These are phyloP conservation scores for Ganoderma lingzhi DNA, from an alignment of 1,284 basidiomycete species.

Conservation along the genomic window DNA sequence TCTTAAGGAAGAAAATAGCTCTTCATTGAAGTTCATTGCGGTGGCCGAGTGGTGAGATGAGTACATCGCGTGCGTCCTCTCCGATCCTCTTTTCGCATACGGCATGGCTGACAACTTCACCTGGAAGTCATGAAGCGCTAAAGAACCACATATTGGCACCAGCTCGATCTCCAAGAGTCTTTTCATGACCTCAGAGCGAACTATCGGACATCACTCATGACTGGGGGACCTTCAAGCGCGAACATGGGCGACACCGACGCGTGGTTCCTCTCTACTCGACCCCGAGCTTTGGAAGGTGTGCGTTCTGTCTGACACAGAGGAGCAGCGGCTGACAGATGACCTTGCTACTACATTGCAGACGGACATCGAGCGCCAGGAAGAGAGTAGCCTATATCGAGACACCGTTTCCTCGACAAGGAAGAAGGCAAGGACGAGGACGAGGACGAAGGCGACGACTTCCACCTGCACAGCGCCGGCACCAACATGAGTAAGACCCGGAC, in stretches of 20 bases:
- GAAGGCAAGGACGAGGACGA: no score
- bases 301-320: constrained; percentile 83
- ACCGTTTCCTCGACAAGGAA: no score
- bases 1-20: no score
- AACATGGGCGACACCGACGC: constrained; percentile 55
- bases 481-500: no score
- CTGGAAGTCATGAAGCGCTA: constrained; percentile 80
- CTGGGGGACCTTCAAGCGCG: constrained; percentile 4
- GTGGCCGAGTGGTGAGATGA: constrained; percentile 96
- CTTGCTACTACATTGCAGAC: constrained; percentile 71
- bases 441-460: no score
- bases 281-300: constrained; percentile 87
- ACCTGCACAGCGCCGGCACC: no score
- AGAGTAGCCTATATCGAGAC: no score
- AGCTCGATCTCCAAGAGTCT: constrained; percentile 64
- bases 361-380: constrained; percentile 74
- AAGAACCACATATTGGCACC: constrained; percentile 83
- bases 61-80: constrained; percentile 78
- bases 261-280: constrained; percentile 79
- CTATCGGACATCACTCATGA: constrained; percentile 65
- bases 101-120: background rate
- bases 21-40: constrained; percentile 91
- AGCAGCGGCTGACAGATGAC: constrained; percentile 74
- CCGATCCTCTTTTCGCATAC: background rate
- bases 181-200: constrained; percentile 72